phyloP scores from a whole-genome alignment of 164 flowering plant species.

The Aristolochia fimbriata region DNA sequence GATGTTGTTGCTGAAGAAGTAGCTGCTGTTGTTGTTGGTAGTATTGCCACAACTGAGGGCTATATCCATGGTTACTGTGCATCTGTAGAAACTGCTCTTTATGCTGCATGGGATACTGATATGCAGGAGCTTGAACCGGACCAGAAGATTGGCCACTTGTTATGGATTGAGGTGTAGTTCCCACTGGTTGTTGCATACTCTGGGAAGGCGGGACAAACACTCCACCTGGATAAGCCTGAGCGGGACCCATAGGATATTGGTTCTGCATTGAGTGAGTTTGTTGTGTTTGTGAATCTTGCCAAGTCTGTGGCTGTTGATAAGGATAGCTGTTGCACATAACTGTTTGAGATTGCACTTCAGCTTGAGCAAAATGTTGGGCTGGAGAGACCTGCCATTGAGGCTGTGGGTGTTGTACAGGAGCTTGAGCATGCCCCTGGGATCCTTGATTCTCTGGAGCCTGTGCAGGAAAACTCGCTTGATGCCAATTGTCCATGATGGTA shows the following conservation, averaged over 20 bases:
- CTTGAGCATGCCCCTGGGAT: slow-evolving; percentile 18
- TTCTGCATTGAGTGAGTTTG: slow-evolving; percentile 18
- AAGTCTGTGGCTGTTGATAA: slow-evolving; percentile 11
- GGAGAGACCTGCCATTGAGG: slow-evolving; percentile 21
- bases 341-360: slow-evolving; percentile 20
- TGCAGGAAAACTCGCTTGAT: slow-evolving; percentile 13
- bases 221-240: slow-evolving; percentile 16
- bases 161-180: slow-evolving; percentile 24
- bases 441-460: slow-evolving; percentile 17
- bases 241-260: slow-evolving; percentile 18
- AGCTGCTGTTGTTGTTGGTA: slow-evolving; percentile 31
- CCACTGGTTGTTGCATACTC: slow-evolving; percentile 26
- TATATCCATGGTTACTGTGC: slow-evolving; percentile 35
- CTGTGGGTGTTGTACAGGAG: slow-evolving; percentile 17
- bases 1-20: slow-evolving; percentile 17
- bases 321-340: slow-evolving; percentile 16
- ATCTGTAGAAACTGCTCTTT: slow-evolving; percentile 24
- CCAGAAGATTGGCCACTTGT: slow-evolving; percentile 21
- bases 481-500: slow-evolving; percentile 14
- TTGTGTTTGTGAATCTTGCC: slow-evolving; percentile 19
- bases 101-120: slow-evolving; percentile 26
- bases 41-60: slow-evolving; percentile 57
- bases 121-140: slow-evolving; percentile 20
- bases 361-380: slow-evolving; percentile 12
- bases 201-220: slow-evolving; percentile 25